A percentile compares a stretch with the other conserved stretches of the same genome.
Conservation (phyloP, 2,329 filamentous ascomycete species). For the Penicillium rolfsii region DNA sequence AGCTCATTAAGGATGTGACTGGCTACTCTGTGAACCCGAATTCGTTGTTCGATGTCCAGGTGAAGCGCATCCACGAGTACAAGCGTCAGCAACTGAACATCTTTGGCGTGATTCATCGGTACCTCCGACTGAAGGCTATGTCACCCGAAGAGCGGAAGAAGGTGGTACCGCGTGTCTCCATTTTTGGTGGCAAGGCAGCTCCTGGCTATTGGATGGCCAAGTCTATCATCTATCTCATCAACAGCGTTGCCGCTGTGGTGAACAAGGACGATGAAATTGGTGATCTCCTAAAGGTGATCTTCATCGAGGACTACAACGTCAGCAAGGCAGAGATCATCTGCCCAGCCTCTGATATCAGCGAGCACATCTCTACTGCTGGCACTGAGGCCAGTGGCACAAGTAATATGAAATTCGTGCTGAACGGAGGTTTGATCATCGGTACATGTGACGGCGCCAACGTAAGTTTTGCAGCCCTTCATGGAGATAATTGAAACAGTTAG, state of each 20-base stretch:
- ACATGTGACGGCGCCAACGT: conserved; percentile 98
- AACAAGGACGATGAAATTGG: conserved; percentile 93
- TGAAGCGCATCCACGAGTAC: conserved; percentile 99
- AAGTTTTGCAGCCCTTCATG: conserved; percentile 46
- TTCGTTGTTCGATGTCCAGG: conserved; percentile 92
- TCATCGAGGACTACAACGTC: conserved; percentile 98
- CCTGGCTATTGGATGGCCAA: conserved; percentile 99
- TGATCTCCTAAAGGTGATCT: conserved; percentile 94
- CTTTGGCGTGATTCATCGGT: conserved; percentile 94
- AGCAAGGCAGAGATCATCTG: conserved; percentile 98
- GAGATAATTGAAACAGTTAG: not conserved
- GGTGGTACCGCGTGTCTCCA: conserved; percentile 82
- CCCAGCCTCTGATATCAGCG: conserved; percentile 92
- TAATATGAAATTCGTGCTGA: conserved; percentile 99
- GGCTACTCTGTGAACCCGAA: conserved; percentile 83
- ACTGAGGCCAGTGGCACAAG: conserved; percentile 87
- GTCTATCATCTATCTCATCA: conserved; percentile 96
- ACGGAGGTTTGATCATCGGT: conserved; percentile 94
- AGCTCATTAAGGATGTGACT: conserved; percentile 82
- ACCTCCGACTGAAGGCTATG: conserved; percentile 86
- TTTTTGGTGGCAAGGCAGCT: conserved; percentile 97
- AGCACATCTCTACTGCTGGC: conserved; percentile 97
- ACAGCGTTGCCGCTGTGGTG: conserved; percentile 84
- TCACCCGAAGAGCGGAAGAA: conserved; percentile 82
- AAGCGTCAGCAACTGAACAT: conserved; percentile 99